These are phyloP conservation scores for Chaetomidium leptoderma DNA, from an alignment of 495 filamentous ascomycete species.

Conservation along the genomic window DNA sequence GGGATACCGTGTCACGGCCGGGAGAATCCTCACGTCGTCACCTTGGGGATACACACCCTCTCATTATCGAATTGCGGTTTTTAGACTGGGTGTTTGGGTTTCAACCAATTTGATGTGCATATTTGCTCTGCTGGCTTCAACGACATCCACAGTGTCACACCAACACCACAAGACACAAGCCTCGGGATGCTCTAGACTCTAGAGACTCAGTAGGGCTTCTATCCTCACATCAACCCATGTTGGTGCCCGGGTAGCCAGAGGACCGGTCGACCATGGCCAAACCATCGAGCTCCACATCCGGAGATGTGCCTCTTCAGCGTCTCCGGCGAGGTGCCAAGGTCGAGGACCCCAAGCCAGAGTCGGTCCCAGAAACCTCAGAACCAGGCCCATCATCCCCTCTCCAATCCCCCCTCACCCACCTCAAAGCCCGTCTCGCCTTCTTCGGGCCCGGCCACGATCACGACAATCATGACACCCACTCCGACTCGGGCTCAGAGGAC, in stretches of 20 bases:
- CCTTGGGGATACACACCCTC: too few species aligned
- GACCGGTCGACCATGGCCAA: constrained; percentile 19
- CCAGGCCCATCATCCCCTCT: constrained; percentile 3
- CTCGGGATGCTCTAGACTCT: too few species aligned
- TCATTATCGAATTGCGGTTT: too few species aligned
- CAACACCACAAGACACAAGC: not conserved
- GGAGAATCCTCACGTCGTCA: too few species aligned
- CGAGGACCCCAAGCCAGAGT: not conserved
- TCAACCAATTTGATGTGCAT: too few species aligned
- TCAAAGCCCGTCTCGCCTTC: constrained; percentile 29
- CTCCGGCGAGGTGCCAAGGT: not conserved
- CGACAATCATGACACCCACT: constrained; percentile 23
- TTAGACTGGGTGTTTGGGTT: too few species aligned
- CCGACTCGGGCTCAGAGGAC: constrained; percentile 41
- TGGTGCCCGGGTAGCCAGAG: not conserved
- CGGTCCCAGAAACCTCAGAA: not conserved
- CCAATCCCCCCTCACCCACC: constrained; percentile 15
- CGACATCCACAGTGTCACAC: too few species aligned
- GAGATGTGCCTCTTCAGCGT: not conserved
- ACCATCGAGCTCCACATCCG: constrained; percentile 17
- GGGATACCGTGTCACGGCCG: not conserved
- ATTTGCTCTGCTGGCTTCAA: too few species aligned
- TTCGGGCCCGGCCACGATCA: constrained; percentile 27
- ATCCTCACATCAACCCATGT: not conserved
- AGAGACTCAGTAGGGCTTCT: too few species aligned